These are phyloP conservation scores for Candida succiphila DNA, from an alignment of 805 yeast genomes.

Conservation along the genomic window DNA sequence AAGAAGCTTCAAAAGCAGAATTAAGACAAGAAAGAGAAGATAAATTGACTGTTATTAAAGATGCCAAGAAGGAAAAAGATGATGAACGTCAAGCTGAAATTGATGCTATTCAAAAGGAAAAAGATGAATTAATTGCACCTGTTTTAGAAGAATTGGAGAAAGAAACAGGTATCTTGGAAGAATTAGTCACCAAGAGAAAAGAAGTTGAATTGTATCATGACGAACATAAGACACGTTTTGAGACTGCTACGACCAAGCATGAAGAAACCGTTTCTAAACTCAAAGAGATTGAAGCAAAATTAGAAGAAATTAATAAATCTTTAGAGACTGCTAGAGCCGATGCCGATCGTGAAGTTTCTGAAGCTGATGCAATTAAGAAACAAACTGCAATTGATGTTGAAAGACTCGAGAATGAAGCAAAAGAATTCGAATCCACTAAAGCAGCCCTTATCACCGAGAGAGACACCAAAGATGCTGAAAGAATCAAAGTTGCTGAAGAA, in stretches of 20 bases:
- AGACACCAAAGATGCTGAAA: constrained; percentile 29
- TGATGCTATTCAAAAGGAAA: constrained; percentile 37
- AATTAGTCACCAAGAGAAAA: constrained; percentile 39
- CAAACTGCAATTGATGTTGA: constrained; percentile 19
- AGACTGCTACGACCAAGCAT: constrained; percentile 29
- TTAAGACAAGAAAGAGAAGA: constrained; percentile 31
- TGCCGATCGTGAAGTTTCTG: constrained; percentile 18
- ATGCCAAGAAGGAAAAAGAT: constrained; percentile 32
- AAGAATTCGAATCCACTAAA: constrained; percentile 20
- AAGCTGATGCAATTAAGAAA: constrained; percentile 13
- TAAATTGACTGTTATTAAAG: constrained; percentile 32
- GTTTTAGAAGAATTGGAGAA: constrained; percentile 38
- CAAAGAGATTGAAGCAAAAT: constrained; percentile 28
- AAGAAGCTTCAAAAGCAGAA: constrained; percentile 29
- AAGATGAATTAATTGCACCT: constrained; percentile 46
- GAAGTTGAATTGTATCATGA: constrained; percentile 33
- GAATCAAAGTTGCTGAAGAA: constrained; percentile 24
- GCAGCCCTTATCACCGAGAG: constrained; percentile 31
- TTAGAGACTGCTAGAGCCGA: constrained; percentile 13
- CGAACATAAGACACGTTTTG: constrained; percentile 34
- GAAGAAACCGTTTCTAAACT: constrained; percentile 34
- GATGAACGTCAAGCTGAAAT: constrained; percentile 36
- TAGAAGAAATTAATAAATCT: constrained; percentile 15
- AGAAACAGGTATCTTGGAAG: constrained; percentile 39
- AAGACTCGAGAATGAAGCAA: constrained; percentile 17